Evolutionary conservation across 2,329 filamentous ascomycete genomes (phyloP).

Genomic region (Colletotrichum lini): DNA sequence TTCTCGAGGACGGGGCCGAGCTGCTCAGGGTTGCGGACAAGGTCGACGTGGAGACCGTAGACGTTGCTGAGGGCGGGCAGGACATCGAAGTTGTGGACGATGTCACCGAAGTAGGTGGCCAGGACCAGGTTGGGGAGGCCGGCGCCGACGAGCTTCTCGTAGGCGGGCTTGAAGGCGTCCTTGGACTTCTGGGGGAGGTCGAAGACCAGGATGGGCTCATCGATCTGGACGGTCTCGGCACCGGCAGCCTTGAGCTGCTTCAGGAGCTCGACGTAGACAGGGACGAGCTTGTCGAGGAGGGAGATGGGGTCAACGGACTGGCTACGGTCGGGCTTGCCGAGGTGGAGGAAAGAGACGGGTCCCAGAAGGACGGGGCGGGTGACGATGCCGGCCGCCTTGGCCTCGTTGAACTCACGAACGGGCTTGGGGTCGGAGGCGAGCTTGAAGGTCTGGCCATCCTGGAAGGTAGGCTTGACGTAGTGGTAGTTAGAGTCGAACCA

Average conservation of each 20-base stretch:
- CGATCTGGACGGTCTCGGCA: constrained; percentile 97
- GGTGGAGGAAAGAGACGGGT: constrained; percentile 96
- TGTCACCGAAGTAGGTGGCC: constrained; percentile 99
- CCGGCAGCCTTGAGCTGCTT: constrained; percentile 95
- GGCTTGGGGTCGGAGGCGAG: constrained; percentile 91
- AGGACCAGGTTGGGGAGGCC: constrained; percentile 91
- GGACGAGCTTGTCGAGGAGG: constrained; percentile 92
- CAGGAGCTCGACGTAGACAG: constrained; percentile 94
- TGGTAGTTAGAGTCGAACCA: constrained; percentile 99
- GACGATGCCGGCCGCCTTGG: constrained; percentile 94
- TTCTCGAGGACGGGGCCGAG: constrained; percentile 86
- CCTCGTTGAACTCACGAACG: constrained; percentile 93
- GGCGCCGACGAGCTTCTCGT: constrained; percentile 86
- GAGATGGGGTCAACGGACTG: constrained; percentile 94
- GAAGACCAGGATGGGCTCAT: constrained; percentile 97
- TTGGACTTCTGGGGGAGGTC: constrained; percentile 92
- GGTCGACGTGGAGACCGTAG: constrained; percentile 92
- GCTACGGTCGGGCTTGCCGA: constrained; percentile 97
- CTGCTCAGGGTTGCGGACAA: constrained; percentile 98
- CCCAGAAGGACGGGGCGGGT: constrained; percentile 96
- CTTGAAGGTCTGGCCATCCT: constrained; percentile 97
- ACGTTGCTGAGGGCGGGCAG: constrained; percentile 73
- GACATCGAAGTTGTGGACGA: constrained; percentile 98
- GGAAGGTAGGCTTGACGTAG: constrained; percentile 99
- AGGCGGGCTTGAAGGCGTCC: constrained; percentile 97